These are phyloP conservation scores for Trematosphaeria pertusa DNA, from an alignment of 2,329 filamentous ascomycete genomes.

Conservation along the genomic window DNA sequence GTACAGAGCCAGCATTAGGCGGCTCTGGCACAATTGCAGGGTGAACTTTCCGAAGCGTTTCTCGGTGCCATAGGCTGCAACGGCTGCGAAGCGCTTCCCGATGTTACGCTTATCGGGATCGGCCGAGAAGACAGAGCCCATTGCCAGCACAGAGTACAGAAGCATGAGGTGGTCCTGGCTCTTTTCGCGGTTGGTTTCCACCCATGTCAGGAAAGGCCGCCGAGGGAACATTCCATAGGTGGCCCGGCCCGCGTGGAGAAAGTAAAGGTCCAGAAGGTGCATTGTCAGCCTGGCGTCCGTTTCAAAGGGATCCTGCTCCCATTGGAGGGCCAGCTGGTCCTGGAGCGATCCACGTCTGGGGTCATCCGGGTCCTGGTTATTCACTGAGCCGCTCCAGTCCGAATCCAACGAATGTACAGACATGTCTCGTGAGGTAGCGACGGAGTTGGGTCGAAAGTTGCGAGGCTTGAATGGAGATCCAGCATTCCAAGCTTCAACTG, in stretches of 20 bases:
- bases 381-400: slow-evolving; percentile 41
- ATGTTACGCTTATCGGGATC: slow-evolving; percentile 53
- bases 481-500: slow-evolving; percentile 37
- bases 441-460: slow-evolving; percentile 32
- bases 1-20: slow-evolving; percentile 71
- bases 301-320: slow-evolving; percentile 62
- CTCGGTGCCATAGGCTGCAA: slow-evolving; percentile 65
- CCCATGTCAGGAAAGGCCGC: slow-evolving; percentile 62
- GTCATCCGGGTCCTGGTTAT: slow-evolving; percentile 36
- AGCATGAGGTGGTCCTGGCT: slow-evolving; percentile 64
- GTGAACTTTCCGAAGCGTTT: slow-evolving; percentile 60
- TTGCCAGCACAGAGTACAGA: slow-evolving; percentile 65
- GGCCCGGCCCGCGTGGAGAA: slow-evolving; percentile 62
- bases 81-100: slow-evolving; percentile 58
- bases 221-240: slow-evolving; percentile 65
- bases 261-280: slow-evolving; percentile 63
- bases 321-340: slow-evolving; percentile 47
- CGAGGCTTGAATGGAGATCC: slow-evolving; percentile 34
- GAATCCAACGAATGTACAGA: slow-evolving; percentile 44
- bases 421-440: slow-evolving; percentile 36
- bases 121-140: slow-evolving; percentile 63
- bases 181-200: slow-evolving; percentile 56
- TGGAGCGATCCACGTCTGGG: slow-evolving; percentile 39
- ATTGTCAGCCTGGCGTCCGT: slow-evolving; percentile 57
- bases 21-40: slow-evolving; percentile 71